Percentiles rank a stretch among this genome's conserved stretches.
Evolutionary conservation across 208 protist species (phyloP).

Genomic region (Porcisia deanei): DNA sequence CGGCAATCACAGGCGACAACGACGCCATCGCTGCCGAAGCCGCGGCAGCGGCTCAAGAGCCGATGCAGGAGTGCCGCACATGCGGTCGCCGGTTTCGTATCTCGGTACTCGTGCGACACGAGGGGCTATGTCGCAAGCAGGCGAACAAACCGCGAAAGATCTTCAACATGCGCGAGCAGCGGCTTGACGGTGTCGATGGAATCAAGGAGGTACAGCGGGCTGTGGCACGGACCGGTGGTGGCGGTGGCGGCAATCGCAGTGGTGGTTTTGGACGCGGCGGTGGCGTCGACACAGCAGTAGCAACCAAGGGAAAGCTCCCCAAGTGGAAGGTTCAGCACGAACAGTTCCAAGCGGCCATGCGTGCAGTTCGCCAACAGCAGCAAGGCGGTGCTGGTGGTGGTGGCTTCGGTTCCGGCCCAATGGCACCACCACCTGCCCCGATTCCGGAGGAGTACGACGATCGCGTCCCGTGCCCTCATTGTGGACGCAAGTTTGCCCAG

Average conservation of each 20-base stretch:
- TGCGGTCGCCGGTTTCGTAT: conserved; percentile 78
- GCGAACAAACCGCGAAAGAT: conserved; percentile 54
- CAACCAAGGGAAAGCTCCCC: conserved; percentile 57
- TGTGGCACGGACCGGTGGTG: conserved; percentile 3
- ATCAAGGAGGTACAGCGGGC: conserved; percentile 49
- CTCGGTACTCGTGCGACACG: conserved; percentile 65
- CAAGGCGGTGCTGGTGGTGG: conserved; percentile 11
- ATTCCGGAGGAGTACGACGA: conserved; percentile 66
- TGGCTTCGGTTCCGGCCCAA: conserved; percentile 18
- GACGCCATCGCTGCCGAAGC: conserved; percentile 35
- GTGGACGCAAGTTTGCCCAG: conserved; percentile 85
- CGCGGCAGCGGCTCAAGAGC: conserved; percentile 50
- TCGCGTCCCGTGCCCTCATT: conserved; percentile 88
- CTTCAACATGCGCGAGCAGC: conserved; percentile 77
- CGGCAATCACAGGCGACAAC: conserved; percentile 19
- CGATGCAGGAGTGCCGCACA: conserved; percentile 48
- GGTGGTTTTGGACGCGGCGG: conserved; percentile 9
- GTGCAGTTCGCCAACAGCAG: conserved; percentile 54
- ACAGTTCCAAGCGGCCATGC: conserved; percentile 90
- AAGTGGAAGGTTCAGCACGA: conserved; percentile 93
- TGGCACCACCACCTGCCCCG: conserved; percentile 38
- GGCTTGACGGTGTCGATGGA: conserved; percentile 75
- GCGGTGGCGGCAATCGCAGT: conserved; percentile 8
- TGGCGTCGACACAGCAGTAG: conserved; percentile 6
- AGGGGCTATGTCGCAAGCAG: conserved; percentile 60